Evolutionary conservation across 768 basidiomycete species (phyloP), one percentile per base, ranked within the genome.

Genomic region (Podaxis rugospora): DNA sequence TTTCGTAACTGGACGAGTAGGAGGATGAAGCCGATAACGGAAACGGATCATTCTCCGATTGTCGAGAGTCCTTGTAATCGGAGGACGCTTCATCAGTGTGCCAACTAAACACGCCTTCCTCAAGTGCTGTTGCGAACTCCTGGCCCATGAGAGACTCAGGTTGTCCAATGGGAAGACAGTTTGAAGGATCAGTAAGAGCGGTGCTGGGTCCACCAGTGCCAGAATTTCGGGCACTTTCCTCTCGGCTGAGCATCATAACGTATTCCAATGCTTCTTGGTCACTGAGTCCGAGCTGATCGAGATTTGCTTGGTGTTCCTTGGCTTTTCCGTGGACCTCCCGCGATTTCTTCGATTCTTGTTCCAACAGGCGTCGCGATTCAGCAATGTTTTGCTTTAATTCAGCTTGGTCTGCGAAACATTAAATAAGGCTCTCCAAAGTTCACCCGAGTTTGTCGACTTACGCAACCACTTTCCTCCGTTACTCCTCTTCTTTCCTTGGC

Each of bases 221-320:
- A 28, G 66, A 61, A 59, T 49, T 70, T 16, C 11, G 66, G 16
- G 71, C 50, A 2, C 83, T 85, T 69, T 93, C 90, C 50, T 94
- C 92, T 7, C 89, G 84, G 63, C 90, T 93, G 64, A 93, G 80
- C 90, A 93, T 93, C 50, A 94, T 70, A 0, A 86, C 80, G 65
- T 94, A 94, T 66, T 92, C 88, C 27, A 93, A 74, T 0, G 88
- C 90, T 66, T 92, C 92, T 1, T 72, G 71, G 66, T 94, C 92
- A 59, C 79, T 85, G 42, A 93, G 72, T 2, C 92, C 92, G 3
- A 94, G 79, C n/a, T 73, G 71, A 36, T 83, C 76, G 23, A 93
- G 70, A 10, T 80, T 78, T 1, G 76, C 76, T 11, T 74, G 73
- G 63, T 93, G 89, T 64, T 85, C 88, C 25, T 76, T 75, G 62